A percentile compares a stretch with the other conserved stretches of the same genome.
Evolutionary conservation across 352 stramenopile genomes (phyloP).

Genomic region (Globisporangium cylindrosporum): DNA sequence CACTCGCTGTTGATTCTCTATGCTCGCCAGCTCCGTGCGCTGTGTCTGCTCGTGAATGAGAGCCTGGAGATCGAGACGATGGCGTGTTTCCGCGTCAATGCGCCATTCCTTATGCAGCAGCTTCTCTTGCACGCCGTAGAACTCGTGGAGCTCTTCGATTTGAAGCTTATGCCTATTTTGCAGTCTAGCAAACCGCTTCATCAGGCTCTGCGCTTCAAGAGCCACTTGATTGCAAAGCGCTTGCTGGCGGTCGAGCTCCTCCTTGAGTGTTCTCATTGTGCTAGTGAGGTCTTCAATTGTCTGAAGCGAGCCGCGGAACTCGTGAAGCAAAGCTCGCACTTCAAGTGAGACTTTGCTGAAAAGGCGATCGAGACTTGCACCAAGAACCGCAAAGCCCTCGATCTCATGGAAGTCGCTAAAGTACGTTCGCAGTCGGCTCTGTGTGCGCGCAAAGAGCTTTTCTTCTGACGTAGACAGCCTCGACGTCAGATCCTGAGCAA

Average conservation of each 20-base stretch:
- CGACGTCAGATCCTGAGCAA: slow-evolving; percentile 4
- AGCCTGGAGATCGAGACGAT: slow-evolving; percentile 23
- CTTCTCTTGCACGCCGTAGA: slow-evolving; percentile 28
- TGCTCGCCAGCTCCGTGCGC: slow-evolving; percentile 23
- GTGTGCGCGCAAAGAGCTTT: background rate
- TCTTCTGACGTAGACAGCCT: background rate
- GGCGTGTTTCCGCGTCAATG: slow-evolving; percentile 24
- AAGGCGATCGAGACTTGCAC: background rate
- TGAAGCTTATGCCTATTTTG: slow-evolving; percentile 20
- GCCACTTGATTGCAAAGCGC: background rate
- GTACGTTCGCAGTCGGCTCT: background rate
- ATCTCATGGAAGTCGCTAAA: slow-evolving; percentile 2
- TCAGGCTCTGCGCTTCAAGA: background rate
- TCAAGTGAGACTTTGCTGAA: slow-evolving; percentile 6
- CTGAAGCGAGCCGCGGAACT: background rate
- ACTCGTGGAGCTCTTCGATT: slow-evolving; percentile 28
- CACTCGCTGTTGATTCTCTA: slow-evolving; percentile 28
- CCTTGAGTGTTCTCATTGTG: background rate
- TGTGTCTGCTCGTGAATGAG: slow-evolving; percentile 20
- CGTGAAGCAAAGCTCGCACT: background rate
- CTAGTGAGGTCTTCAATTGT: background rate
- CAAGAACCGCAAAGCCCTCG: slow-evolving; percentile 6
- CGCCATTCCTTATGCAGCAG: slow-evolving; percentile 32
- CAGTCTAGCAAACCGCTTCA: slow-evolving; percentile 14
- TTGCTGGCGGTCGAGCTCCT: background rate